These are phyloP conservation scores for Bjerkandera adusta DNA, from an alignment of 1,284 basidiomycete species.

Conservation along the genomic window DNA sequence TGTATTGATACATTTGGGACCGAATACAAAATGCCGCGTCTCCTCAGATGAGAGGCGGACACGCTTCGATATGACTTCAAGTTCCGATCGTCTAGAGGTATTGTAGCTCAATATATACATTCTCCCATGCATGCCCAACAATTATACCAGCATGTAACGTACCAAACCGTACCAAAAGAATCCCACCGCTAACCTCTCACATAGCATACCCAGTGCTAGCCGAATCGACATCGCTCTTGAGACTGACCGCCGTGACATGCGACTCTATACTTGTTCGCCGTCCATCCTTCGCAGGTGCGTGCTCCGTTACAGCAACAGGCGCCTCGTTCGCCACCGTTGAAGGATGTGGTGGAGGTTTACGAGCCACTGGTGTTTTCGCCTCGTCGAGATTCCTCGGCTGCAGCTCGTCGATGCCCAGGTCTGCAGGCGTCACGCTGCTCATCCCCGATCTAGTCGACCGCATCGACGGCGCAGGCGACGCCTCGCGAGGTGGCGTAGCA, in stretches of 20 bases:
- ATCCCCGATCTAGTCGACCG: constrained; percentile 2
- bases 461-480: constrained; percentile 15
- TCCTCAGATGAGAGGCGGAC: too few species aligned
- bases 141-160: too few species aligned
- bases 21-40: too few species aligned
- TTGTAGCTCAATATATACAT: too few species aligned
- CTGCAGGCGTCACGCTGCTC: constrained; percentile 1
- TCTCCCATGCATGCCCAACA: too few species aligned
- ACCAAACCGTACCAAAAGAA: too few species aligned
- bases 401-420: constrained; percentile 17
- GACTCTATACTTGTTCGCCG: not conserved
- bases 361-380: constrained; percentile 5
- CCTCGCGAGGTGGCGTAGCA: constrained; percentile 17
- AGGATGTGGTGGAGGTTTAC: too few species aligned
- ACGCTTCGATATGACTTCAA: too few species aligned
- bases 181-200: too few species aligned
- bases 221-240: not conserved
- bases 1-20: too few species aligned
- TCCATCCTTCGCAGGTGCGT: too few species aligned
- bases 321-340: not conserved
- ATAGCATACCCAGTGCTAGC: not conserved
- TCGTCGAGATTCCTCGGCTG: constrained; percentile 22
- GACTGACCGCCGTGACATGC: not conserved
- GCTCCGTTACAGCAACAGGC: not conserved
- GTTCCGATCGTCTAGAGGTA: too few species aligned